Percentiles rank a stretch among this genome's conserved stretches.
phyloP scores from a whole-genome alignment of 306 rosid genomes.

The Rosa multiflora region DNA sequence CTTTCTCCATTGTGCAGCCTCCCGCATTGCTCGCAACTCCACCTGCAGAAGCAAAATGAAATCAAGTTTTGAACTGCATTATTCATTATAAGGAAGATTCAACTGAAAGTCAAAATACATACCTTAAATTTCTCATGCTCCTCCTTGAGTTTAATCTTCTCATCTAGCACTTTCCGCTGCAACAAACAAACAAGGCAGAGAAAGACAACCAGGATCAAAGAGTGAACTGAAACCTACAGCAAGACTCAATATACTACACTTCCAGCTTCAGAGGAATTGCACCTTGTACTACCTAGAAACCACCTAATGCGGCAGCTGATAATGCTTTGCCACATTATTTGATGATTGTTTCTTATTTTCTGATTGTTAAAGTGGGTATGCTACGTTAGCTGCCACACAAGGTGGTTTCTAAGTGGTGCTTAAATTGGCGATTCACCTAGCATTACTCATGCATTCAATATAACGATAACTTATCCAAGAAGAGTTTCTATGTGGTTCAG shows the following conservation, averaged over 20 bases:
- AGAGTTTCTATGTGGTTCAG: background rate
- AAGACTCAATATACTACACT: background rate
- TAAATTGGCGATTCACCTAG: background rate
- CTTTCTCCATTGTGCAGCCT: conserved; percentile 92
- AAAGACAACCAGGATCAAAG: background rate
- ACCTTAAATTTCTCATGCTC: conserved; percentile 81
- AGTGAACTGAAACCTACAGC: background rate
- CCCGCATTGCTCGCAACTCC: conserved; percentile 77
- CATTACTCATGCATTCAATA: background rate
- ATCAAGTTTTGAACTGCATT: conserved; percentile 3
- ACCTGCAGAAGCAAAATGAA: conserved; percentile 45
- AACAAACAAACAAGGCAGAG: conserved; percentile 28
- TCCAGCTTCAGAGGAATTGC: background rate
- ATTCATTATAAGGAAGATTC: conserved; percentile 10
- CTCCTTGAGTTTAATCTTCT: conserved; percentile 76
- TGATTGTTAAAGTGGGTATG: background rate
- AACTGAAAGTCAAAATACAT: conserved; percentile 14
- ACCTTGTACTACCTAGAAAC: background rate
- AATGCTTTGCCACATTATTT: background rate
- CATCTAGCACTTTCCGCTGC: conserved; percentile 83
- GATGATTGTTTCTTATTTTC: background rate
- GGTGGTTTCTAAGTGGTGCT: background rate
- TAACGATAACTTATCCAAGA: background rate
- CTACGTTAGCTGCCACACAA: background rate
- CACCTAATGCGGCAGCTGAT: background rate